Conservation (phyloP, 2,329 filamentous ascomycete species). For the Metarhizium anisopliae region DNA sequence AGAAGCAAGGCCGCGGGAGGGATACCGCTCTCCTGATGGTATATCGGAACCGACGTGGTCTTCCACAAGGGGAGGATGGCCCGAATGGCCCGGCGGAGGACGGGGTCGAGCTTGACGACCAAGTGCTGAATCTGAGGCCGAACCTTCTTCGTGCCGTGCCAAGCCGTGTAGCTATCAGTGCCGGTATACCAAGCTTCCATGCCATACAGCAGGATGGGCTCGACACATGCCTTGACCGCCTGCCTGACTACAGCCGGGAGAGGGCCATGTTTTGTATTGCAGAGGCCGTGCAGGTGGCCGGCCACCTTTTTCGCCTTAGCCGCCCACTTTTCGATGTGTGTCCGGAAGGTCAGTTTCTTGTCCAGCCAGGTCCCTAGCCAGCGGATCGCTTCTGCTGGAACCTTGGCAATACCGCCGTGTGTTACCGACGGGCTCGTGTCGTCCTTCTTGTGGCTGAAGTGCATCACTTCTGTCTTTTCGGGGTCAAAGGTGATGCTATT, state of each 20-base stretch:
- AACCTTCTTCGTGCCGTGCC: too few species aligned
- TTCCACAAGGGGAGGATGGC: too few species aligned
- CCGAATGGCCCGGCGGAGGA: too few species aligned
- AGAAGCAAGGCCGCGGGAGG: too few species aligned
- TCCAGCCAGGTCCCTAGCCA: conserved; percentile 15
- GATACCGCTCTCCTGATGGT: too few species aligned
- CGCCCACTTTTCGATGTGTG: conserved; percentile 9
- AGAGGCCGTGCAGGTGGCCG: conserved; percentile 3
- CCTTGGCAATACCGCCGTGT: conserved; percentile 1
- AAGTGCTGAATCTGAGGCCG: too few species aligned
- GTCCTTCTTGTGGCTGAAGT: conserved; percentile 8
- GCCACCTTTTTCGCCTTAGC: conserved; percentile 9
- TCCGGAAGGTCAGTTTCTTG: conserved; percentile 8
- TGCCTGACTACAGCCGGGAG: neutral
- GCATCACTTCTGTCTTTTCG: conserved; percentile 14
- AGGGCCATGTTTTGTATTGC: neutral
- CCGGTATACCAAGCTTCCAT: too few species aligned
- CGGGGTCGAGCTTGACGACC: too few species aligned
- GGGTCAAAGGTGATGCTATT: conserved; percentile 13
- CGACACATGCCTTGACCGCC: neutral
- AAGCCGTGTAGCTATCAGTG: too few species aligned
- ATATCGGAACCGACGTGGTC: too few species aligned
- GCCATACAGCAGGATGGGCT: too few species aligned
- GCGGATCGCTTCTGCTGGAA: conserved; percentile 6
- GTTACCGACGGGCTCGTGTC: neutral